Percentiles rank a stretch among this genome's conserved stretches.
Conservation (phyloP, 768 basidiomycete genomes). For the Clathrus columnatus region DNA sequence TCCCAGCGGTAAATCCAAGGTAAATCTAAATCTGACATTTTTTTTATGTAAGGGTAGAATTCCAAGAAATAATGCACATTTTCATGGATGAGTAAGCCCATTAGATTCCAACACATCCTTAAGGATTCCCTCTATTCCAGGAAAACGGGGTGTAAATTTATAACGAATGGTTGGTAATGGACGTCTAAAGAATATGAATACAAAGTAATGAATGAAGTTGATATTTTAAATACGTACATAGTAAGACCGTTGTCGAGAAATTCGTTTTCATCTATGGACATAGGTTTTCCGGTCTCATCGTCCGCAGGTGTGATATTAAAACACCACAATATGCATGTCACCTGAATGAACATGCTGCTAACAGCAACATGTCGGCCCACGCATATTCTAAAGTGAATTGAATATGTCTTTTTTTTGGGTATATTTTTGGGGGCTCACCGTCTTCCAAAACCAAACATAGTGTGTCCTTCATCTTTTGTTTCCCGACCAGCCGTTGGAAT, state of each 20-base stretch:
- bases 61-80: too few species aligned
- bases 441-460: constrained; percentile 4
- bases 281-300: constrained; percentile 33
- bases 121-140: too few species aligned
- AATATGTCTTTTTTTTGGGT: neutral
- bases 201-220: too few species aligned
- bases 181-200: too few species aligned
- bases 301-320: constrained; percentile 19
- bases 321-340: constrained; percentile 23
- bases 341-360: constrained; percentile 26
- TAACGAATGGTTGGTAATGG: too few species aligned
- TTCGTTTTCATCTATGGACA: constrained; percentile 19
- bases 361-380: constrained; percentile 28
- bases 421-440: neutral
- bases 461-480: constrained; percentile 4
- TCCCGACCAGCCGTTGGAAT: constrained; percentile 14
- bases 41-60: too few species aligned
- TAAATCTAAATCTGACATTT: too few species aligned
- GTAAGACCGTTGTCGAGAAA: neutral
- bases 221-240: neutral
- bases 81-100: too few species aligned
- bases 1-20: too few species aligned
- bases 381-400: constrained; percentile 19
- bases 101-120: too few species aligned
- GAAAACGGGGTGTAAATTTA: too few species aligned